phyloP scores from a whole-genome alignment of 1,284 basidiomycete genomes.

The Rhodotorula sp. region DNA sequence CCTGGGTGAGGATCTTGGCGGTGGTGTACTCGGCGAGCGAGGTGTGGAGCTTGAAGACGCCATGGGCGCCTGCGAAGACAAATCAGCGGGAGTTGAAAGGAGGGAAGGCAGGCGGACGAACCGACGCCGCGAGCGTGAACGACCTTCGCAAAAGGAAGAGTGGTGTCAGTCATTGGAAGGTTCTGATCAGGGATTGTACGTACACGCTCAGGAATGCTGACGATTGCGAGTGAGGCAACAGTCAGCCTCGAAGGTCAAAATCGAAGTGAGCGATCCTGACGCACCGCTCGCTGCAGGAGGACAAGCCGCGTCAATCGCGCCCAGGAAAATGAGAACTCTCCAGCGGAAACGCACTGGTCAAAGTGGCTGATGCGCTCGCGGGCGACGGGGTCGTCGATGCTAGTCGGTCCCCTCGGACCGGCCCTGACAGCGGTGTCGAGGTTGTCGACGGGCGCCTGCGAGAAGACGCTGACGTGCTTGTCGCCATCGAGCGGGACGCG shows the following conservation, averaged over 20 bases:
- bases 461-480: constrained; percentile 32
- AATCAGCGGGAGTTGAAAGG: constrained; percentile 44
- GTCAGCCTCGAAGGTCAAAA: constrained; percentile 10
- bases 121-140: constrained; percentile 65
- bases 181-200: constrained; percentile 64
- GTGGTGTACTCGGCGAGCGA: constrained; percentile 62
- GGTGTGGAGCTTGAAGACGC: constrained; percentile 71
- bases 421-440: constrained; percentile 39
- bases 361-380: constrained; percentile 43
- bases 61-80: constrained; percentile 60
- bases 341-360: constrained; percentile 7
- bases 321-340: too few species aligned
- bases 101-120: constrained; percentile 54
- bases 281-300: not conserved
- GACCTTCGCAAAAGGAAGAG: constrained; percentile 59
- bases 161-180: too few species aligned
- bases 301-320: not conserved
- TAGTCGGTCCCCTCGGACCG: constrained; percentile 36
- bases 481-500: constrained; percentile 33
- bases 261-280: not conserved
- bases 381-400: constrained; percentile 39
- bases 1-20: constrained; percentile 68
- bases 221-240: not conserved
- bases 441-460: constrained; percentile 42
- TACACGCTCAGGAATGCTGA: constrained; percentile 8